Evolutionary conservation across 1,284 basidiomycete species (phyloP), one percentile per base, ranked within the genome.

Genomic region (Cryptococcus neoformans): DNA sequence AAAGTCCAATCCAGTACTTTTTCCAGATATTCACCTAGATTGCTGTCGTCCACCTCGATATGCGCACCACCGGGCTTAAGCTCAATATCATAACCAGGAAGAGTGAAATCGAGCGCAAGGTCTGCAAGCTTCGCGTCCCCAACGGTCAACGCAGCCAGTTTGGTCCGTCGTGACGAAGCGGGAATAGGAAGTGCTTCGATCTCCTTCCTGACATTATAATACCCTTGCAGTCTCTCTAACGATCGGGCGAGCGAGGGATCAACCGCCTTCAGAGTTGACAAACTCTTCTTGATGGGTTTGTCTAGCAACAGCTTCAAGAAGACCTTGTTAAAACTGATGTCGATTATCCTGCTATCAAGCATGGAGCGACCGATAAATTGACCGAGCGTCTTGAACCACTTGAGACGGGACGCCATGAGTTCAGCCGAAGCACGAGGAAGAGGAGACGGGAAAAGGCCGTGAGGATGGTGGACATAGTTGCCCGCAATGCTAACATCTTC

Each of bases 361-460:
- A 99, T 86, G 1, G 94, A 92, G 79, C 98, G 96, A 39, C 94
- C 96, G n/a, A 97, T 87, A 74, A 99, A 97, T 73, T 96, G 90
- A 5, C 96, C 96, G 44, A 99, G 86, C 17, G 95, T 88, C 54
- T 87, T 85, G 78, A 95, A 89, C 54, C 94, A 84, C 66, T 90
- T 86, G 4, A 88, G 86, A 5, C 70, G 68, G 5, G 68, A 59
- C 3, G 28, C 38, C n/a, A 12, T 8, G 9, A 45, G 21, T n/a
- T 37, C 53, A 8, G 35, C 34, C 11, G 16, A 17, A 8, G n/a
- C 36, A 42, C 9, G 12, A 34, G 37, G 8, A 48, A 60, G 82
- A 0, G 95, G 94, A 0, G 87, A 84, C 1, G 96, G 96, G 81
- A 90, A 99, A 37, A 99, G 80, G 4, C 95, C 96, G 41, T 80